Base-by-base conservation (phyloP, 768 basidiomycete genomes). In the Boletus rubescentipes region DNA sequence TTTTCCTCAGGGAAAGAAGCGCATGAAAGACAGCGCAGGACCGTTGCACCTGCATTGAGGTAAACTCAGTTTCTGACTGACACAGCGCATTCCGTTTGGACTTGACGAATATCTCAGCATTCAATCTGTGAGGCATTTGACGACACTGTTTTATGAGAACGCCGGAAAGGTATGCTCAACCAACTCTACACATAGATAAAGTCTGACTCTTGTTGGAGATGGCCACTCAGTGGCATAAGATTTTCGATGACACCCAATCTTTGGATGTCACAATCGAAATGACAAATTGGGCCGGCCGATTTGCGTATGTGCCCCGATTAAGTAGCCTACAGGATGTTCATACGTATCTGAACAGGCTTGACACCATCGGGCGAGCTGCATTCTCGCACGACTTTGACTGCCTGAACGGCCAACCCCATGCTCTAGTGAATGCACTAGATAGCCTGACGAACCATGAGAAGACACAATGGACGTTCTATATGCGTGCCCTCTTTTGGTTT, bases 351-450 rank as follows among this genome's bases (percentile, higher is more conserved):
- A 40, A 30, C 51, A 84, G 82, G 31, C 75, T 86, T 29, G 85
- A 86, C 57, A 81, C 80, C 2, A 74, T 85, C 31, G 80, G 78
- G 14, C 76, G 78, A 29, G 81, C 85, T n/a, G 82, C 83, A 15
- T 86, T 86, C 58, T 79, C 79, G 3, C 79, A 85, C 53, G 81
- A 86, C 65, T 84, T 86, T 49, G 72, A 74, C 50, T 83, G 80
- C 61, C 76, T 86, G 21, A 73, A 75, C 11, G 80, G 78, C 15
- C 72, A 72, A 41, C 69, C 79, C 4, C 76, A 82, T 60, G 63
- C 73, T 21, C 65, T 86, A 4, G 75, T 80, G 20, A 76, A 79
- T 56, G 73, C 82, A 9, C 67, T 86, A 40, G 81, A 86, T 59
- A 77, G 77, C 26, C 69, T 86, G 23, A 85, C 82, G n/a, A 84